Conservation (phyloP, 176 grass and related monocot genomes). For the Ampelocalamus luodianensis region DNA sequence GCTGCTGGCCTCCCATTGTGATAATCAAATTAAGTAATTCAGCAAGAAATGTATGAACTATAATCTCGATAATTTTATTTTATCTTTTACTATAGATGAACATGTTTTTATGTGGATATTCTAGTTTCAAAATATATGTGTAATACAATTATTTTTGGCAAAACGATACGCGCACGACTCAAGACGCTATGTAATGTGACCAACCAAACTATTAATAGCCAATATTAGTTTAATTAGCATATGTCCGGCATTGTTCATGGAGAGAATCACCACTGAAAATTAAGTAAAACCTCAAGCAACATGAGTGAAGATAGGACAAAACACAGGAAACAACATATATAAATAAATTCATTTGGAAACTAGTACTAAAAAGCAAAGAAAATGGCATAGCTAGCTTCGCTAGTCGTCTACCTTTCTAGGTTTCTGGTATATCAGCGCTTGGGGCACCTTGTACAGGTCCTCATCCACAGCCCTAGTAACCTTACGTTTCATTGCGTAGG, state of each 20-base stretch:
- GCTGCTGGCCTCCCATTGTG: neutral
- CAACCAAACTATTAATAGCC: neutral
- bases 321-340: neutral
- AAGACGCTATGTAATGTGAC: neutral
- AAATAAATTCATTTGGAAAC: neutral
- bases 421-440: conserved; percentile 47
- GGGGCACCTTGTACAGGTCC: conserved; percentile 79
- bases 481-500: neutral
- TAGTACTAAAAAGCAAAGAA: neutral
- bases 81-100: neutral
- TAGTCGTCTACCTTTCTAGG: conserved; percentile 52
- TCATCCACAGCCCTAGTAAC: conserved; percentile 57
- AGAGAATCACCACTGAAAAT: neutral
- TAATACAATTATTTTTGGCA: neutral
- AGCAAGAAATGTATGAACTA: neutral
- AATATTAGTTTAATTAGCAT: neutral
- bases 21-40: neutral
- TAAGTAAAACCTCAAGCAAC: neutral
- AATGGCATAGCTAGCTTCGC: neutral
- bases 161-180: too few relatives aligned
- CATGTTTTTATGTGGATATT: neutral
- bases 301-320: neutral
- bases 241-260: neutral
- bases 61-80: neutral
- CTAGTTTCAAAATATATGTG: neutral